A percentile compares a stretch with the other conserved stretches of the same genome.
Conservation (phyloP, 2,329 filamentous ascomycete genomes). For the Rhynchosporium graminicola region DNA sequence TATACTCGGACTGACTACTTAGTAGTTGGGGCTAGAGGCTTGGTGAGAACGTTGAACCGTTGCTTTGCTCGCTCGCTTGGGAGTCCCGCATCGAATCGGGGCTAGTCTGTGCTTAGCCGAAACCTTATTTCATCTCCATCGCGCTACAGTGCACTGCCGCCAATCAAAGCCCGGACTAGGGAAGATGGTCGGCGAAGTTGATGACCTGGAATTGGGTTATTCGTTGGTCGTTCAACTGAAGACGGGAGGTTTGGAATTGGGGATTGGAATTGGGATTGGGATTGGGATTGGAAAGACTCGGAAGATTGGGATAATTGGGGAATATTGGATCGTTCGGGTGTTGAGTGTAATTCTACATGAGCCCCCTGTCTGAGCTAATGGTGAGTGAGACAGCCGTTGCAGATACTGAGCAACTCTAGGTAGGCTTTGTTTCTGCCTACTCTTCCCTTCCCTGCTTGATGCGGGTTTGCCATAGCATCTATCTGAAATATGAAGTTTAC, state of each 20-base stretch:
- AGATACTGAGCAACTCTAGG: not conserved
- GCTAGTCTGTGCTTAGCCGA: not conserved
- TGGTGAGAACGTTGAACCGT: not conserved
- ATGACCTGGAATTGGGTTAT: too few species aligned
- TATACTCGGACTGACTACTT: too few species aligned
- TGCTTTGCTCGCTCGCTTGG: not conserved
- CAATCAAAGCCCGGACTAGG: not conserved
- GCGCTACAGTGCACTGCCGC: not conserved
- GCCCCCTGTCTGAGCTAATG: not conserved
- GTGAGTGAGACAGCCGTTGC: constrained; percentile 5
- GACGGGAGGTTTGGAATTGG: not conserved
- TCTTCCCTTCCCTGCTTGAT: not conserved
- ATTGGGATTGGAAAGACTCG: too few species aligned
- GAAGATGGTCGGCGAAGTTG: not conserved
- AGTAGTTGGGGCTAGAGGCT: constrained; percentile 1
- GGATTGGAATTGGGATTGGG: not conserved
- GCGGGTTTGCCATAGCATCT: not conserved
- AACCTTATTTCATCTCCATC: constrained; percentile 10
- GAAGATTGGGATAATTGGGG: too few species aligned
- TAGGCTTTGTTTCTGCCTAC: not conserved
- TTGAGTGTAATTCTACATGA: too few species aligned
- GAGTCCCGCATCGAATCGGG: not conserved
- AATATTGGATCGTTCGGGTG: too few species aligned
- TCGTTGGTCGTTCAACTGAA: not conserved
- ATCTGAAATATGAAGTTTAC: not conserved